A percentile compares a stretch with the other conserved stretches of the same genome.
phyloP scores from a whole-genome alignment of 192 early-diverging fungal species.

The Linnemannia zychae region DNA sequence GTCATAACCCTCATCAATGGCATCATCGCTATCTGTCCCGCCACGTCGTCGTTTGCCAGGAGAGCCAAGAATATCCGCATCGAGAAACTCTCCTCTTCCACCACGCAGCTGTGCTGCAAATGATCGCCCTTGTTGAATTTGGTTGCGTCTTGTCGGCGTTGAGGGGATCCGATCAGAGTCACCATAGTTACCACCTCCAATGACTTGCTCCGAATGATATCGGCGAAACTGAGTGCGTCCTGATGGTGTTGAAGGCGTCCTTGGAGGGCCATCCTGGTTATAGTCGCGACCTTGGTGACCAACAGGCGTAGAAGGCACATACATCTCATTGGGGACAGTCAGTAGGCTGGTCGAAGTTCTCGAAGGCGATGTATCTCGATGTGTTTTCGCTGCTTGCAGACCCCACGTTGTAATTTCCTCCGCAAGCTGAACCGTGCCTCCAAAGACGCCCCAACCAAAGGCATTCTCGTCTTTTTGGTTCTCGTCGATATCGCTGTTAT shows the following conservation, averaged over 20 bases:
- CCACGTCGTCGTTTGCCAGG: constrained; percentile 26
- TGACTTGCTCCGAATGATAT: constrained; percentile 13
- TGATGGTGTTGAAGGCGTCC: constrained; percentile 13
- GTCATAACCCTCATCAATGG: neutral
- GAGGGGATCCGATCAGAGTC: constrained; percentile 7
- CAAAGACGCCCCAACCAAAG: constrained; percentile 33
- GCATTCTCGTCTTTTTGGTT: constrained; percentile 14
- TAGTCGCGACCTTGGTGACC: neutral
- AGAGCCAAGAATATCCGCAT: neutral
- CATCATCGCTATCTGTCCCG: neutral
- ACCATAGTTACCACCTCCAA: neutral
- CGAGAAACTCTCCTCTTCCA: neutral
- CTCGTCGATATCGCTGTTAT: neutral
- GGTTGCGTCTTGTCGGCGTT: constrained; percentile 17
- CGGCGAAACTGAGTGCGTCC: constrained; percentile 13
- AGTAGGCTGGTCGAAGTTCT: neutral
- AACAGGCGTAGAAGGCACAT: constrained; percentile 22
- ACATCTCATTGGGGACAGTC: neutral
- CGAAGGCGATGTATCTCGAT: constrained; percentile 1
- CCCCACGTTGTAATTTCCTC: neutral
- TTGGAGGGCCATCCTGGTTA: neutral
- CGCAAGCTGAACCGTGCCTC: neutral
- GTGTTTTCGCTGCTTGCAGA: constrained; percentile 10
- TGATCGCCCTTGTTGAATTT: constrained; percentile 6
- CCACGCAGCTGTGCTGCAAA: constrained; percentile 43